Evolutionary conservation across 441 rosid species (phyloP), one percentile per base, ranked within the genome.

Genomic region (Gossypium laxum): DNA sequence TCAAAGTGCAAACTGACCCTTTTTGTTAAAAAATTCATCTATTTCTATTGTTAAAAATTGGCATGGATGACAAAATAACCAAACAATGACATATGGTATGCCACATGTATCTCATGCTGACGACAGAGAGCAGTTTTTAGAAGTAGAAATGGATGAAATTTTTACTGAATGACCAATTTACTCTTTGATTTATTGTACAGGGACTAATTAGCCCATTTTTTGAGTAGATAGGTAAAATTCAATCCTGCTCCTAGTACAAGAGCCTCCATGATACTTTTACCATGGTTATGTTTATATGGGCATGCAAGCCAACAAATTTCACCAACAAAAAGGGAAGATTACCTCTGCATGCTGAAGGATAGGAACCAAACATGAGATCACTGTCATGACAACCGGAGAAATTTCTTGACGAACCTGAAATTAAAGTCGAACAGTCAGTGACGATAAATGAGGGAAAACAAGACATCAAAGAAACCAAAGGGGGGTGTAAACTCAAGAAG

Each of bases 301-400:
- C 12, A 58, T 5, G 51, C 65, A 63, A 7, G 34, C 30, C 18
- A 65, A 24, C 28, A 55, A 66, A 22, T 26, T 17, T 19, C 51
- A 30, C 0, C 5, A 38, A 30, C 18, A 21, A 59, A 32, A 11
- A 67, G 26, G 72, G 73, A 71, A 50, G 17, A 68, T 70, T 75
- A 95, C 98, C 97, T 87, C 93, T 6, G 88, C 80, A 74, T 86
- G 96, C 80, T 89, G 87, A 82, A 95, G 96, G 70, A 95, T 88
- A 15, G 89, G 85, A 73, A 89, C 88, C 80, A 95, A 79, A 85
- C 88, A 85, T 50, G 92, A 81, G 66, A 95, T 83, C 50, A 92
- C 90, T 4, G 85, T 80, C 89, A 92, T 85, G 57, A 89, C 93
- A 76, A 95, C 55, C 22, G 98, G 96, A 68, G 97, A 88, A 69